Conservation (phyloP, 2,329 filamentous ascomycete species). For the Cladosporium sp. region DNA sequence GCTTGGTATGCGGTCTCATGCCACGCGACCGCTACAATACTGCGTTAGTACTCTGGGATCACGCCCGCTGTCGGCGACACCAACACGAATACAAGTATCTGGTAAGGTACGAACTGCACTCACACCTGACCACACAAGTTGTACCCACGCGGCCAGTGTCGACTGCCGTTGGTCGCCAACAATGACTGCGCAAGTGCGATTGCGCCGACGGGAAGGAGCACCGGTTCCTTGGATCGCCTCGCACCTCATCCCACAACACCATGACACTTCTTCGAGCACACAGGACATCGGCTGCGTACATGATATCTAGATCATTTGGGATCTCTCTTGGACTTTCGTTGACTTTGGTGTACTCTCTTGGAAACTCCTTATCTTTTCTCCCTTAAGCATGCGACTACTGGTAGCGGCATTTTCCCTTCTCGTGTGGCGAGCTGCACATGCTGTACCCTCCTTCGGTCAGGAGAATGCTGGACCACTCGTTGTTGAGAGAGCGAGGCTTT, state of each 20-base stretch:
- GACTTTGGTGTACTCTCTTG: not conserved
- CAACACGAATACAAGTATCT: too few species aligned
- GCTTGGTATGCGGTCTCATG: not conserved
- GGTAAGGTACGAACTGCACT: not conserved
- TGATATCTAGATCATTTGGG: not conserved
- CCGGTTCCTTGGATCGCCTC: not conserved
- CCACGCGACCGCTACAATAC: not conserved
- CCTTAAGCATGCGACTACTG: not conserved
- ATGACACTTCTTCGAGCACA: not conserved
- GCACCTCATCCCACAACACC: not conserved
- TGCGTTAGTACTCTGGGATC: too few species aligned
- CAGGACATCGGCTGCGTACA: not conserved
- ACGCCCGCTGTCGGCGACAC: too few species aligned
- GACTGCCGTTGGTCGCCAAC: not conserved
- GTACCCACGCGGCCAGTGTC: not conserved
- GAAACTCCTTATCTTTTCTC: not conserved
- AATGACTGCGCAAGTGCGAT: not conserved
- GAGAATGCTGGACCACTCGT: not conserved
- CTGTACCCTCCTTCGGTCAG: not conserved
- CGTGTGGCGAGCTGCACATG: not conserved
- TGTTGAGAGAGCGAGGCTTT: not conserved
- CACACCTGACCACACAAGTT: not conserved
- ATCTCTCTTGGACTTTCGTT: not conserved
- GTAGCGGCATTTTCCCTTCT: not conserved
- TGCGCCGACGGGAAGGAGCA: not conserved